Base-by-base conservation (phyloP, 2,329 filamentous ascomycete species). In the Scedosporium minutisporum region DNA sequence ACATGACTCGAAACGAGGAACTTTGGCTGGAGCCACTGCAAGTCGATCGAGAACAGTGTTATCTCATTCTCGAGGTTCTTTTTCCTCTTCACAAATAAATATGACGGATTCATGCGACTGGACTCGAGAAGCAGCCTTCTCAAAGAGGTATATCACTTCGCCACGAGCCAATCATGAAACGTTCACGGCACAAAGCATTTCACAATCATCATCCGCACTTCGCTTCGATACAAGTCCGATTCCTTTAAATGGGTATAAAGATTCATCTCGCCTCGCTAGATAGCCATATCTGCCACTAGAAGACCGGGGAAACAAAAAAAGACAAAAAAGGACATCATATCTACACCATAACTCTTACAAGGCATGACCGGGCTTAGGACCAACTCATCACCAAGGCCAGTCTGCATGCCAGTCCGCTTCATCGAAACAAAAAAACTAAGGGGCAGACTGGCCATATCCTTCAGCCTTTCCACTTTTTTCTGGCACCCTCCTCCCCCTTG, bases 271-370 rank as follows among this genome's bases (percentile, higher is more conserved):
- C n/a, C 51, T 25, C 23, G 12, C 51, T 55, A 55, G 51, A 55
- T 23, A 55, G 51, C 12, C 18, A 14, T 14, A 23, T 21, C 51
- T 55, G 12, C 51, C 23, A 23, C 51, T 55, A 55, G 51, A 25
- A 27, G 23, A 23, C 23, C 7, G 51, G 33, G 33, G 33, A 38
- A 38, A 38, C 33, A 38, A 38, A 38, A 38, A 38, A 38, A 14
- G 10, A 12, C 18, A 12, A 23, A 55, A 27, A 25, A 55, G 10
- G 12, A 55, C 12, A 23, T 55, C 51, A 55, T 55, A 55, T 55
- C 51, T 55, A 55, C 51, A 55, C 51, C 51, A 25, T 55, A 55
- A 55, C 23, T 55, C 51, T 55, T 55, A 55, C 51, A 55, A 55
- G 51, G 51, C 21, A 55, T 14, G 23, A 14, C 51, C 21, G 23